These are phyloP conservation scores for Polyporus arcularius DNA, from an alignment of 768 basidiomycete species.

Conservation along the genomic window DNA sequence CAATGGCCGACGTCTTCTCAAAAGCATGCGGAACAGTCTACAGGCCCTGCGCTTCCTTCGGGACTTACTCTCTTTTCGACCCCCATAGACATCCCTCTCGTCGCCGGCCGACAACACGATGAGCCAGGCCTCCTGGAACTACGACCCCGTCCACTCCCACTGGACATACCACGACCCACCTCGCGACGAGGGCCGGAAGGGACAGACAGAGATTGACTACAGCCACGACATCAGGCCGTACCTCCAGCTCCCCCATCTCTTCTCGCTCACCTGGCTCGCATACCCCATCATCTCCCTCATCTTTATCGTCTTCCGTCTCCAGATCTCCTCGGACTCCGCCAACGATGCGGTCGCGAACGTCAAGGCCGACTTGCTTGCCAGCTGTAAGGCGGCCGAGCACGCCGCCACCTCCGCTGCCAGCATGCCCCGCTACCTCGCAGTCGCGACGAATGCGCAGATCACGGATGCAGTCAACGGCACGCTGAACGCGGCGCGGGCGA, in stretches of 20 bases:
- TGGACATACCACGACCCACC: constrained; percentile 29
- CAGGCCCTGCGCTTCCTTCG: constrained; percentile 13
- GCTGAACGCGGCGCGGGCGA: constrained; percentile 72
- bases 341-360: constrained; percentile 67
- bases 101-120: constrained; percentile 36
- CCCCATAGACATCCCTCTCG: constrained; percentile 24
- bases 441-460: constrained; percentile 80
- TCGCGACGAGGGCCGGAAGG: constrained; percentile 60
- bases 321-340: constrained; percentile 69
- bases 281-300: constrained; percentile 88
- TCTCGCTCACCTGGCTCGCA: constrained; percentile 89
- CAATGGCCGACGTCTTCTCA: constrained; percentile 24
- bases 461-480: constrained; percentile 77
- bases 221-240: constrained; percentile 67
- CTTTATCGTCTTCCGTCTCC: constrained; percentile 83
- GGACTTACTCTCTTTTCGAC: constrained; percentile 18
- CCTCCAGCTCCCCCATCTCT: constrained; percentile 77
- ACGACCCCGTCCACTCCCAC: background rate
- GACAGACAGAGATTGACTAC: constrained; percentile 30
- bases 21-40: background rate
- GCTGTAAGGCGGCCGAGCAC: constrained; percentile 82
- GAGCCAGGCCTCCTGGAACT: constrained; percentile 30
- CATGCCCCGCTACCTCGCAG: constrained; percentile 86
- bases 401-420: constrained; percentile 83
- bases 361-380: constrained; percentile 75